phyloP scores from a whole-genome alignment of 2,329 filamentous ascomycete genomes.

The Emericellopsis atlantica region DNA sequence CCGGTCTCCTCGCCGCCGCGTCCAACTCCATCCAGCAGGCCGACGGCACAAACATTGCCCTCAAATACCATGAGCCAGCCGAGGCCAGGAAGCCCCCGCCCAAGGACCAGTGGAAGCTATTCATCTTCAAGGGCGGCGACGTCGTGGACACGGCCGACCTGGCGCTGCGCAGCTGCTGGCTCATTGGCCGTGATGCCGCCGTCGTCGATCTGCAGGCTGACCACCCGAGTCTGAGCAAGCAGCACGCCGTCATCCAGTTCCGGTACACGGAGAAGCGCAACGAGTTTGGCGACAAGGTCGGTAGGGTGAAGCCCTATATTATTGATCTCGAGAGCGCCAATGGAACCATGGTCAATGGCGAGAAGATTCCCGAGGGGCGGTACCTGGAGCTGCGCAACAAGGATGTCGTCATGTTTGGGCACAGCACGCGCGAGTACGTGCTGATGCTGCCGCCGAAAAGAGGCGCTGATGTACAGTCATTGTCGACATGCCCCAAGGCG shows the following conservation, averaged over 20 bases:
- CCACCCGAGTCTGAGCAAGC: conserved; percentile 87
- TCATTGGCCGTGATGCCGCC: conserved; percentile 67
- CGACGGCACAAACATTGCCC: conserved; percentile 59
- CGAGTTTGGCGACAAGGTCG: conserved; percentile 75
- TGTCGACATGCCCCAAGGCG: too few species aligned
- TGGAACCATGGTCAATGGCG: conserved; percentile 72
- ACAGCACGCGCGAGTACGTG: conserved; percentile 89
- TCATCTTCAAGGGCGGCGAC: conserved; percentile 78
- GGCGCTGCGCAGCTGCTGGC: conserved; percentile 70
- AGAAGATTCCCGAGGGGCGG: conserved; percentile 58
- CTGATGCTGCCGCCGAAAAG: conserved; percentile 60
- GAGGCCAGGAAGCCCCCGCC: conserved; percentile 81
- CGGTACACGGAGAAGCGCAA: conserved; percentile 71
- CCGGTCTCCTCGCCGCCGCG: conserved; percentile 74
- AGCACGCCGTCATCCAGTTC: conserved; percentile 93
- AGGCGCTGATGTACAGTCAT: background rate
- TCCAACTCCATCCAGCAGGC: conserved; percentile 70
- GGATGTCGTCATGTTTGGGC: conserved; percentile 80
- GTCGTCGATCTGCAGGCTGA: conserved; percentile 78
- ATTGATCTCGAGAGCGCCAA: conserved; percentile 92
- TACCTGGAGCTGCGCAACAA: conserved; percentile 82
- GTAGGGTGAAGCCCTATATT: conserved; percentile 72
- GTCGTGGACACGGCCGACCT: conserved; percentile 75
- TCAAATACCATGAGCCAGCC: conserved; percentile 93
- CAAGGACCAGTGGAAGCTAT: conserved; percentile 75